Base-by-base conservation (phyloP, 2,329 filamentous ascomycete genomes). In the Paraphoma sp. region DNA sequence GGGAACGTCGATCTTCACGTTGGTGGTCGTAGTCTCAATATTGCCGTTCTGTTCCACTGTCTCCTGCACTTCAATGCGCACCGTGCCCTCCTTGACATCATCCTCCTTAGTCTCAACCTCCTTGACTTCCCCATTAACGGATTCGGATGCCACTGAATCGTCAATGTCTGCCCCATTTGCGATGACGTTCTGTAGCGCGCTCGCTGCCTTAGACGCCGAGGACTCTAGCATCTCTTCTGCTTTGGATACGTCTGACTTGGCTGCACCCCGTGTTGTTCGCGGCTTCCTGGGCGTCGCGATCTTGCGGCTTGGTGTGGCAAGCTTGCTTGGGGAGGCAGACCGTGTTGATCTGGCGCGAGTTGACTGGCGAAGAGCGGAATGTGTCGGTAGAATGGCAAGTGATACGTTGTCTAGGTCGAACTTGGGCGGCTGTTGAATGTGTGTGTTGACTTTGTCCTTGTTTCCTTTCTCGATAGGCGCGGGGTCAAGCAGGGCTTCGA, bases 401-500 rank as follows among this genome's bases (percentile, higher is more conserved):
- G 59, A 53, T 10, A 63, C 76, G 43, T 79, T 78, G 17, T 84
- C 79, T 30, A 87, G 63, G 50, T 91, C 87, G 71, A 91, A 96
- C 65, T 87, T 89, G 18, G 95, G 95, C 45, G 95, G 95, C 23
- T 92, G 88, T 14, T 85, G 80, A 64, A 97, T 97, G 59, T 84
- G 86, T 23, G 62, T 55, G 80, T 92, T 93, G 62, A 88, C 84
- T 53, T 91, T 85, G 63, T 89, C 89, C 63, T 87, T 86, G 28
- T 85, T 82, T 51, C 83, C 84, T 71, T 86, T 85, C 45, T 82
- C 82, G 58, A 98, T 96, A 29, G 93, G 89, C 61, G 89, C 82
- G n/a, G 92, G 88, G 74, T 98, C 94, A 48, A 99, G 85, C 16
- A 99, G 84, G n/a, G 95, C 95, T 54, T 87, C 87, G 65, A 99